phyloP scores from a whole-genome alignment of 345 rosid genomes.

The Laguncularia racemosa region DNA sequence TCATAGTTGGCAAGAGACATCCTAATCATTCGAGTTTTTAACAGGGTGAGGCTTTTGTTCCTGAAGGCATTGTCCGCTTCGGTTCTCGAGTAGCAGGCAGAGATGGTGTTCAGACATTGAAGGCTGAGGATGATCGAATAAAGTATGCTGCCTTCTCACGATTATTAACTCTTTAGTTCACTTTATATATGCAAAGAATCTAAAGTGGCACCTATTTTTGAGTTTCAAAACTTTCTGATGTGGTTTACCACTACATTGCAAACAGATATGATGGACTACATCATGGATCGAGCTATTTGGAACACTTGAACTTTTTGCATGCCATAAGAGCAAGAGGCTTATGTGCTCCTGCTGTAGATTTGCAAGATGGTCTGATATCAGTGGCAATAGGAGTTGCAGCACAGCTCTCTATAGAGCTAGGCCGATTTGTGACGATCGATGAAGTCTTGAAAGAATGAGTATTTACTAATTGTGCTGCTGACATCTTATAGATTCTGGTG shows the following conservation, averaged over 20 bases:
- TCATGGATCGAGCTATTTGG: constrained; percentile 93
- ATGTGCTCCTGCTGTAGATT: constrained; percentile 51
- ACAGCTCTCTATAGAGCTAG: constrained; percentile 73
- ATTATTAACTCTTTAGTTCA: not conserved
- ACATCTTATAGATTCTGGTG: no score
- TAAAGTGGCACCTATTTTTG: no score
- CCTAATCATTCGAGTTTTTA: constrained; percentile 2
- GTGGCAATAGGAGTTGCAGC: constrained; percentile 98
- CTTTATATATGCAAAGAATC: not conserved
- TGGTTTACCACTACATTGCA: not conserved
- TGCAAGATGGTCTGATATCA: constrained; percentile 84
- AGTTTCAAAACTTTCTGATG: no score
- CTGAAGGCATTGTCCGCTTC: constrained; percentile 64
- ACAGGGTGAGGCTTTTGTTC: constrained; percentile 94
- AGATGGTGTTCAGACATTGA: constrained; percentile 54
- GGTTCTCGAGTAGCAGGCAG: constrained; percentile 62
- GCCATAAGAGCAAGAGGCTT: constrained; percentile 46
- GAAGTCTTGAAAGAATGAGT: constrained; percentile 46
- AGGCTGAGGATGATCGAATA: constrained; percentile 60
- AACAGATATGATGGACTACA: constrained; percentile 82
- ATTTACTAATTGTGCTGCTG: not conserved
- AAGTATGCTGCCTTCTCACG: constrained; percentile 30
- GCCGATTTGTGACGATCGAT: constrained; percentile 48
- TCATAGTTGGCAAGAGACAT: not conserved
- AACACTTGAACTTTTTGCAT: constrained; percentile 69